A percentile compares a stretch with the other conserved stretches of the same genome.
Conservation (phyloP, 164 flowering plant genomes). For the Umbilicus rupestris region DNA sequence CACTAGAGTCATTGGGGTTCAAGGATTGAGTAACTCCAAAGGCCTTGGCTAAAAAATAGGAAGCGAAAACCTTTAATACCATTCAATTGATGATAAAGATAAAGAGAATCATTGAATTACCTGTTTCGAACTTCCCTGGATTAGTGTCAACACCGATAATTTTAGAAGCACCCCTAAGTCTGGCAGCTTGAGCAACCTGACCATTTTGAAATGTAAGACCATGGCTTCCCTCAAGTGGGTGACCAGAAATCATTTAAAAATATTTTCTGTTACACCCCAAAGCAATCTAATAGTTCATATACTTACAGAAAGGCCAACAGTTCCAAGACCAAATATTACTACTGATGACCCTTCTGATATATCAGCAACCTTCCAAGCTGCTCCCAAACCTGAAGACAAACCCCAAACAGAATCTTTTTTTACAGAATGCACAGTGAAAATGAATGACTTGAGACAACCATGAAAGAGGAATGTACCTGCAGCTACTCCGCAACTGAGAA, state of each 20-base stretch:
- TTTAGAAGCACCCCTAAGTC: constrained; percentile 66
- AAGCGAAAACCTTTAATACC: not conserved
- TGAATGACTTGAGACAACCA: not conserved
- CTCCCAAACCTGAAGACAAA: constrained; percentile 79
- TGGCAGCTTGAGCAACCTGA: constrained; percentile 94
- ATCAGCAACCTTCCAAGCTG: constrained; percentile 97
- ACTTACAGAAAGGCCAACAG: constrained; percentile 96
- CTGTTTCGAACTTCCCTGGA: constrained; percentile 56
- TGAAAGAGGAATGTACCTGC: constrained; percentile 44
- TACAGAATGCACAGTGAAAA: not conserved
- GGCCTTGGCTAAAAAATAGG: constrained; percentile 51
- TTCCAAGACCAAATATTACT: constrained; percentile 90
- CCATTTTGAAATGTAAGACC: constrained; percentile 7
- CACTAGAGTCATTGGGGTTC: constrained; percentile 63
- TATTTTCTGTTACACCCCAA: not conserved
- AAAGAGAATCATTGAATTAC: constrained; percentile 17
- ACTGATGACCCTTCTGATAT: constrained; percentile 73
- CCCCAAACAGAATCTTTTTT: not conserved
- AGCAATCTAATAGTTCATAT: not conserved
- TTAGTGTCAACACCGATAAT: constrained; percentile 83
- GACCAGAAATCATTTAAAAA: not conserved
- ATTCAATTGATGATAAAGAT: not conserved
- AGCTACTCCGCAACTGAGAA: constrained; percentile 93
- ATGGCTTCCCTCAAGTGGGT: not conserved
- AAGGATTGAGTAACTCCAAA: constrained; percentile 82